phyloP scores from a whole-genome alignment of 208 protist species.

The Borovskyia barvae region DNA sequence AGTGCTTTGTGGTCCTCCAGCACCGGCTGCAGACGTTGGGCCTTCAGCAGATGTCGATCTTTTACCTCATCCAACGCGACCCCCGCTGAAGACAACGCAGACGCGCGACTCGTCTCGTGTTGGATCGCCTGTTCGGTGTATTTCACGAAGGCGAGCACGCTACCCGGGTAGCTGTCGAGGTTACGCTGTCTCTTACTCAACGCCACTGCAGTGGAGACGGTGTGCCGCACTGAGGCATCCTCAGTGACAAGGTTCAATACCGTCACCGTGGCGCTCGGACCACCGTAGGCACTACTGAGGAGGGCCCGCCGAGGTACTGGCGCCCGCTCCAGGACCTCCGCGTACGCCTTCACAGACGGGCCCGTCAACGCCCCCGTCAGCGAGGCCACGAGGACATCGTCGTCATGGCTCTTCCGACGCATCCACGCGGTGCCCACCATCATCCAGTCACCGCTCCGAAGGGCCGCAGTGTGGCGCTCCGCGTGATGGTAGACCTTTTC shows the following conservation, averaged over 20 bases:
- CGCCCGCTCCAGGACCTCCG: slow-evolving; percentile 22
- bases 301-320: slow-evolving; percentile 16
- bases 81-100: no score
- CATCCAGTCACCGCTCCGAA: slow-evolving; percentile 18
- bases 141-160: slow-evolving; percentile 32
- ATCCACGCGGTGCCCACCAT: slow-evolving; percentile 33
- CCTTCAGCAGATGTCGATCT: slow-evolving; percentile 28
- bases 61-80: slow-evolving; percentile 8
- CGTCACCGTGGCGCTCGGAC: slow-evolving; percentile 38
- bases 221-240: slow-evolving; percentile 23
- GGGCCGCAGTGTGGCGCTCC: slow-evolving; percentile 7
- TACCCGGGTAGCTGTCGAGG: slow-evolving; percentile 31
- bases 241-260: slow-evolving; percentile 31
- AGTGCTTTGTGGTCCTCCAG: slow-evolving; percentile 36
- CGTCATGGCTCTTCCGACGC: slow-evolving; percentile 24
- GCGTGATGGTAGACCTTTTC: slow-evolving; percentile 20
- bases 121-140: slow-evolving; percentile 32
- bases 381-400: slow-evolving; percentile 36
- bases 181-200: slow-evolving; percentile 37
- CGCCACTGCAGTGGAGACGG: slow-evolving; percentile 24
- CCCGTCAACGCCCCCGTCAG: slow-evolving; percentile 33
- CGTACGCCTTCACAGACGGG: slow-evolving; percentile 25
- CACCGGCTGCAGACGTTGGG: slow-evolving; percentile 26
- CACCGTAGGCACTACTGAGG: slow-evolving; percentile 31
- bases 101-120: slow-evolving; percentile 20